Evolutionary conservation across 1,284 basidiomycete species (phyloP), one percentile per base, ranked within the genome.

Genomic region (Hemileia vastatrix): DNA sequence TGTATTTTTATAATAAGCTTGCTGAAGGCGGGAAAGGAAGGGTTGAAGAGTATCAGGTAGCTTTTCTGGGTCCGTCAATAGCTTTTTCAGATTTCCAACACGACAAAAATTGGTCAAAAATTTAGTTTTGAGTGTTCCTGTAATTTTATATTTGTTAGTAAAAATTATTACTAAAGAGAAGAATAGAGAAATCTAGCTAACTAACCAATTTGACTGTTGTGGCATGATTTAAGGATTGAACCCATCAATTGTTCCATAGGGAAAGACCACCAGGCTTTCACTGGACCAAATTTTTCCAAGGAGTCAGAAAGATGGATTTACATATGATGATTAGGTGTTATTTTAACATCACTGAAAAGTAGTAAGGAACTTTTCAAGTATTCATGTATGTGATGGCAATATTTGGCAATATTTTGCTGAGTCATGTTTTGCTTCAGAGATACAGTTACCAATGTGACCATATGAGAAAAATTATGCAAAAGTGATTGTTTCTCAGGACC

Each of bases 391-490:
- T 61, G 58, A 13, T 32, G 9, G 2, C 52, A 32, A 43, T 54
- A 54, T 40, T 54, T 47, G 1, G 21, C 5, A 19, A 61, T 23
- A 6, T 4, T 23, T 1, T 54, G 18, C 3, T 5, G 23, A 3
- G 11, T 54, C 44, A 61, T 54, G n/a, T 9, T 6, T 43, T 36
- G 4, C 49, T 61, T 61, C 24, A 60, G 36, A 1, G 57, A 49
- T 21, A 60, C 33, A 27, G 52, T 60, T 1, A 60, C 57, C 9
- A 60, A 43, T 13, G 50, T 40, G 15, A 60, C 57, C 13, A 60
- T 18, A 33, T 60, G 57, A 4, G 43, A 15, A 60, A 60, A 53
- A 31, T 60, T 60, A 2, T 18, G 13, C 9, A 60, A 45, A 1
- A 60, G 40, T 3, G 57, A 52, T 15, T 31, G 27, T 18, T 15